Conservation (phyloP, 2,329 filamentous ascomycete species). For the Aureobasidium uvarum region DNA sequence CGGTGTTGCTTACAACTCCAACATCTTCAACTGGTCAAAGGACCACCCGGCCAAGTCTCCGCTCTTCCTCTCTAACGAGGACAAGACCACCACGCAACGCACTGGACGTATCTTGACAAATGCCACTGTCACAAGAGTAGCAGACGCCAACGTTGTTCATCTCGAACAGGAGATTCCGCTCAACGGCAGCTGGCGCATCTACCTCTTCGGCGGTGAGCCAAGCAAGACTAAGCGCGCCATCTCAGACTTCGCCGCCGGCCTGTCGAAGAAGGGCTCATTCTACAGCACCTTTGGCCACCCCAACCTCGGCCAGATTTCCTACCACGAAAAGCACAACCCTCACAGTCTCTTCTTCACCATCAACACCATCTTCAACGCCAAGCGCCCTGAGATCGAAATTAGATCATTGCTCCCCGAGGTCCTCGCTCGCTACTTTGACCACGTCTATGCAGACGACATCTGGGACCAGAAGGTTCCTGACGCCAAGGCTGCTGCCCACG, state of each 20-base stretch:
- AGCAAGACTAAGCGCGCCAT: slow-evolving; percentile 61
- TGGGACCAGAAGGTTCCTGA: slow-evolving; percentile 68
- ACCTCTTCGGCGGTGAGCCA: slow-evolving; percentile 75
- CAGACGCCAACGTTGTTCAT: slow-evolving; percentile 85
- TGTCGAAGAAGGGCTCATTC: slow-evolving; percentile 69
- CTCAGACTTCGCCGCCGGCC: slow-evolving; percentile 64
- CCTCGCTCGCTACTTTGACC: slow-evolving; percentile 72
- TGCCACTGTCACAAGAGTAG: slow-evolving; percentile 78
- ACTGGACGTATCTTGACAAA: slow-evolving; percentile 75
- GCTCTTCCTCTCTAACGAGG: slow-evolving; percentile 61
- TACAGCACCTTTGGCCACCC: slow-evolving; percentile 63
- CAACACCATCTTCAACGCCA: slow-evolving; percentile 69
- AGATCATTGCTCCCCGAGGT: slow-evolving; percentile 65
- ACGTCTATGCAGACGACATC: slow-evolving; percentile 83
- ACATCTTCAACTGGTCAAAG: slow-evolving; percentile 78
- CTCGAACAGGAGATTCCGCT: slow-evolving; percentile 86
- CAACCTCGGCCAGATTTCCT: slow-evolving; percentile 62
- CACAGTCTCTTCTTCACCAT: slow-evolving; percentile 80
- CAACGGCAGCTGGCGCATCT: slow-evolving; percentile 84
- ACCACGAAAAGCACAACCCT: slow-evolving; percentile 81
- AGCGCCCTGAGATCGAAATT: slow-evolving; percentile 70
- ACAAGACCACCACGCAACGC: slow-evolving; percentile 59
- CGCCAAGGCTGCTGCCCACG: slow-evolving; percentile 72
- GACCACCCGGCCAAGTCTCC: slow-evolving; percentile 68
- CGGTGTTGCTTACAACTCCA: slow-evolving; percentile 80